These are phyloP conservation scores for Nothophaeocryptopus gaeumannii DNA, from an alignment of 2,329 filamentous ascomycete genomes.

Conservation along the genomic window DNA sequence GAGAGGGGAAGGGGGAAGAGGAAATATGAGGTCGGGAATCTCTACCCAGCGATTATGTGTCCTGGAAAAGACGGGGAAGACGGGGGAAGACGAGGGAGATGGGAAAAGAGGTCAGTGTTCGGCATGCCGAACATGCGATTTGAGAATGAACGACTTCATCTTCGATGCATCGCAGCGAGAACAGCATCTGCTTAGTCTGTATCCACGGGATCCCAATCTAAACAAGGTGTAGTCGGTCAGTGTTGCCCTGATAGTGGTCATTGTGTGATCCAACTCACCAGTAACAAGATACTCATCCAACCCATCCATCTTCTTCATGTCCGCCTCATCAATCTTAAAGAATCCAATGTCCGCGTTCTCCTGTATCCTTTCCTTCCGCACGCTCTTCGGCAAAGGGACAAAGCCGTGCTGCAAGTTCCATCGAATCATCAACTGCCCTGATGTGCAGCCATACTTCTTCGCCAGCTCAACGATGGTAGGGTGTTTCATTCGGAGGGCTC, in stretches of 20 bases:
- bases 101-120: too few relatives aligned
- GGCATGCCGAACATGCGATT: too few relatives aligned
- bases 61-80: too few relatives aligned
- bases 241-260: neutral
- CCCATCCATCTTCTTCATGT: slow-evolving; percentile 61
- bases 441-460: slow-evolving; percentile 66
- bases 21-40: too few relatives aligned
- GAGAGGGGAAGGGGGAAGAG: too few relatives aligned
- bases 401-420: slow-evolving; percentile 76
- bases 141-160: too few relatives aligned
- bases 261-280: slow-evolving; percentile 49
- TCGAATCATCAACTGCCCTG: slow-evolving; percentile 71
- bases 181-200: slow-evolving; percentile 14
- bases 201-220: slow-evolving; percentile 38
- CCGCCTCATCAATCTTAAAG: slow-evolving; percentile 61
- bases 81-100: too few relatives aligned
- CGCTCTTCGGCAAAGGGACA: slow-evolving; percentile 72
- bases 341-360: slow-evolving; percentile 62
- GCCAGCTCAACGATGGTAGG: slow-evolving; percentile 60
- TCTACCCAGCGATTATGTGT: too few relatives aligned
- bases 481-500: slow-evolving; percentile 68
- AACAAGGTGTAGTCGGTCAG: slow-evolving; percentile 8
- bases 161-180: too few relatives aligned
- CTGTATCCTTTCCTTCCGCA: slow-evolving; percentile 58
- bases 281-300: slow-evolving; percentile 73